Percentiles rank a stretch among this genome's conserved stretches.
Evolutionary conservation across 1,139 yeast species (phyloP).

Genomic region (Magnusiomyces magnusii): DNA sequence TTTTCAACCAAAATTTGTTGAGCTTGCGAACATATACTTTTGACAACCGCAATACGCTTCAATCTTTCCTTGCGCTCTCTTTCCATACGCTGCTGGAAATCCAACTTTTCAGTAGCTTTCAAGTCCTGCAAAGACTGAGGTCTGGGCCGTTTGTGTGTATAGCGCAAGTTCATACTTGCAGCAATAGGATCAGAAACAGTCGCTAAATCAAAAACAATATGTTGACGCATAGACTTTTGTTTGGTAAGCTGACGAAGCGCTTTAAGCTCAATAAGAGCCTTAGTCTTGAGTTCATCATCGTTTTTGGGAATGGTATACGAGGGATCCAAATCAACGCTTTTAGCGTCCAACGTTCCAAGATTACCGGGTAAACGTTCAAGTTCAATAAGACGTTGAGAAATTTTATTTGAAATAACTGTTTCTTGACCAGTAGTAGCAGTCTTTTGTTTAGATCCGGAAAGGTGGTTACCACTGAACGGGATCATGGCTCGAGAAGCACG

Average conservation of each 20-base stretch:
- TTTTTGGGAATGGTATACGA: constrained; percentile 43
- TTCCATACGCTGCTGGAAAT: constrained; percentile 48
- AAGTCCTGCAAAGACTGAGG: constrained; percentile 56
- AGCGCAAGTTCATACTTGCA: constrained; percentile 31
- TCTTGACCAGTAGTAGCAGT: constrained; percentile 27
- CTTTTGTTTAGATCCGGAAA: constrained; percentile 28
- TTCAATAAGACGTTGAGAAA: constrained; percentile 65
- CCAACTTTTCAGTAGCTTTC: constrained; percentile 54
- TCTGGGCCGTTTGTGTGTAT: constrained; percentile 45
- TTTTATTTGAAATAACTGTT: constrained; percentile 34
- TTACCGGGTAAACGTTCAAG: constrained; percentile 73
- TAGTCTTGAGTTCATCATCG: constrained; percentile 42
- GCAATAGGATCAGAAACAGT: constrained; percentile 30
- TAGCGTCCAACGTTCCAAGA: constrained; percentile 53
- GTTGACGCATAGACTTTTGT: constrained; percentile 79
- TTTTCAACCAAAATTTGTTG: constrained; percentile 27
- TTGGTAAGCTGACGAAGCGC: constrained; percentile 68
- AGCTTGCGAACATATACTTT: constrained; percentile 36
- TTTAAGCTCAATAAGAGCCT: constrained; percentile 74
- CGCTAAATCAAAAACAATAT: constrained; percentile 58
- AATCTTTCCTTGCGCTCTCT: constrained; percentile 39
- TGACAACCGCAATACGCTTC: constrained; percentile 33
- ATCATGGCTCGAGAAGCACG: constrained; percentile 34
- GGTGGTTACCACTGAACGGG: constrained; percentile 15
- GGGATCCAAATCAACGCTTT: constrained; percentile 35